A percentile compares a stretch with the other conserved stretches of the same genome.
These are phyloP conservation scores for Fonsecaea erecta DNA, from an alignment of 2,329 filamentous ascomycete genomes.

Conservation along the genomic window DNA sequence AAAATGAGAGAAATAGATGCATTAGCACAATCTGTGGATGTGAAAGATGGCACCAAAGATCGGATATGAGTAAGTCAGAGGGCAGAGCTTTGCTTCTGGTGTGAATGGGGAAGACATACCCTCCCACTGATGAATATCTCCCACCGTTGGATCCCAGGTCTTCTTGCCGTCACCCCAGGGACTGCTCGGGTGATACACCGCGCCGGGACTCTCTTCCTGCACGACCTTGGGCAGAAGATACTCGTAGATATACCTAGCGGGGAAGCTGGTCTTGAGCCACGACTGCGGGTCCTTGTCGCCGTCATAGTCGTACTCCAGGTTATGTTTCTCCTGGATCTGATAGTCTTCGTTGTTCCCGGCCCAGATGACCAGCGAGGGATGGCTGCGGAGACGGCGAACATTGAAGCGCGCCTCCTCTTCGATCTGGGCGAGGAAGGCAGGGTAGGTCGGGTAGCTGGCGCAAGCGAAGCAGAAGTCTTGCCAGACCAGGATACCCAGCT, in stretches of 20 bases:
- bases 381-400: slow-evolving; percentile 73
- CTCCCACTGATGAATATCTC: slow-evolving; percentile 93
- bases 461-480: slow-evolving; percentile 86
- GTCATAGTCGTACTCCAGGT: slow-evolving; percentile 74
- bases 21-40: slow-evolving; percentile 67
- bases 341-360: slow-evolving; percentile 97
- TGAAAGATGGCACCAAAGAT: slow-evolving; percentile 75
- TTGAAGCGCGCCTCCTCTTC: slow-evolving; percentile 69
- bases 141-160: slow-evolving; percentile 73
- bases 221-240: slow-evolving; percentile 80
- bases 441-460: slow-evolving; percentile 72
- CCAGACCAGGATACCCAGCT: slow-evolving; percentile 81
- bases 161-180: slow-evolving; percentile 83
- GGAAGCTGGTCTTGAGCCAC: slow-evolving; percentile 89
- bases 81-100: too few species aligned
- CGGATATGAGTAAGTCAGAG: too few species aligned
- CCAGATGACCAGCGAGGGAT: slow-evolving; percentile 84
- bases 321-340: slow-evolving; percentile 80
- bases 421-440: slow-evolving; percentile 66
- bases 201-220: slow-evolving; percentile 66
- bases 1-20: slow-evolving; percentile 44
- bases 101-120: slow-evolving; percentile 57
- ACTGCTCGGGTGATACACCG: slow-evolving; percentile 77
- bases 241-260: slow-evolving; percentile 91
- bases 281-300: slow-evolving; percentile 77